phyloP scores from a whole-genome alignment of 129 eudicot genomes.

The Dittrichia graveolens region DNA sequence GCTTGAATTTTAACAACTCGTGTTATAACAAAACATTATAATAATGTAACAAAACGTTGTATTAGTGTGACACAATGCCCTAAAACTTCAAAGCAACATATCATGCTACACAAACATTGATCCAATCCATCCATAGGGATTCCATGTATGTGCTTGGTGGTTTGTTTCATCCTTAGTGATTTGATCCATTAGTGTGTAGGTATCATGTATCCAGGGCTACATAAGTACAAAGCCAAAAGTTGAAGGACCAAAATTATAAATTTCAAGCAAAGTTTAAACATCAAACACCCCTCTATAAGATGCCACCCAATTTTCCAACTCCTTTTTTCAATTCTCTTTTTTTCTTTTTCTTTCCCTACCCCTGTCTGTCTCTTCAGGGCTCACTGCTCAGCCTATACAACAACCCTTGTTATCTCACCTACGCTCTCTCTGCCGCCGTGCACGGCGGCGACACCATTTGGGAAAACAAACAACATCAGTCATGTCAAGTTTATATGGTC shows the following conservation, averaged over 20 bases:
- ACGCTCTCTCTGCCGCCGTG: slow-evolving; percentile 24
- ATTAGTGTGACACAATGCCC: too few relatives aligned
- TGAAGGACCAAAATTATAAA: slow-evolving; percentile 21
- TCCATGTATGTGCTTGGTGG: not conserved
- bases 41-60: too few relatives aligned
- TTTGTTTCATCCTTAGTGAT: not conserved
- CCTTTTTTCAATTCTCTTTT: slow-evolving; percentile 19
- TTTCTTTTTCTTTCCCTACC: slow-evolving; percentile 29
- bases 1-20: too few relatives aligned
- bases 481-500: slow-evolving; percentile 77
- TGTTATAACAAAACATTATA: too few relatives aligned
- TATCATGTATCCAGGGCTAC: too few relatives aligned
- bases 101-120: too few relatives aligned
- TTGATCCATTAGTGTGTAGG: too few relatives aligned
- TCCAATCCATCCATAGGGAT: too few relatives aligned
- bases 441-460: slow-evolving; percentile 29
- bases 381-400: slow-evolving; percentile 36
- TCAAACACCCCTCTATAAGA: slow-evolving; percentile 39
- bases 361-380: slow-evolving; percentile 31
- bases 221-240: not conserved
- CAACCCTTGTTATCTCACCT: slow-evolving; percentile 35
- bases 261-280: slow-evolving; percentile 27
- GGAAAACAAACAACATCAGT: not conserved
- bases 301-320: slow-evolving; percentile 35
- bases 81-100: too few relatives aligned